Conservation (phyloP, 2,329 filamentous ascomycete species). For the Paracoccidioides brasiliensis region DNA sequence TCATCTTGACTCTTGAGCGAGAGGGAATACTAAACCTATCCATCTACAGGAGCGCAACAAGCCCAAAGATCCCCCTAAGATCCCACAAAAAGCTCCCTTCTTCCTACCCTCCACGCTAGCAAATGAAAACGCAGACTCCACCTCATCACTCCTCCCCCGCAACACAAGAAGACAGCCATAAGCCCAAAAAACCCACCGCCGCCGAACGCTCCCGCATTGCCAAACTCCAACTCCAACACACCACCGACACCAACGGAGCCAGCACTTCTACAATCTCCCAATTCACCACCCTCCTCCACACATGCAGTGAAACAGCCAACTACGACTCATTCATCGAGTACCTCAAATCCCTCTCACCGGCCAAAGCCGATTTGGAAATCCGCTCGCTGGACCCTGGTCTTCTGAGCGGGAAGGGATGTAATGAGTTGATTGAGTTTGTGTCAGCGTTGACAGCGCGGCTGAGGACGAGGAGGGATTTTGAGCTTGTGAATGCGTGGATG, state of each 20-base stretch:
- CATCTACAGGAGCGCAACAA: slow-evolving; percentile 65
- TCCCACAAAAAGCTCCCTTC: slow-evolving; percentile 88
- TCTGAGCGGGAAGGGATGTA: slow-evolving; percentile 26
- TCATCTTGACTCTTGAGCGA: not conserved
- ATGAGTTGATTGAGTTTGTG: slow-evolving; percentile 71
- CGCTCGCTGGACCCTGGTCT: slow-evolving; percentile 51
- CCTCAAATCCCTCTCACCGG: slow-evolving; percentile 67
- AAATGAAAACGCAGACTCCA: slow-evolving; percentile 15
- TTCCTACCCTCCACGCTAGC: slow-evolving; percentile 53
- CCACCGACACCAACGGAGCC: slow-evolving; percentile 18
- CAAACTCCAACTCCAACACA: slow-evolving; percentile 50
- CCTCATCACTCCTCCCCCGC: slow-evolving; percentile 14
- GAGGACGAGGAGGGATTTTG: slow-evolving; percentile 63
- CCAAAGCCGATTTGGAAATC: slow-evolving; percentile 80
- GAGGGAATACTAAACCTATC: slow-evolving; percentile 9
- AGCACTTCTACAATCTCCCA: slow-evolving; percentile 13
- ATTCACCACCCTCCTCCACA: slow-evolving; percentile 34
- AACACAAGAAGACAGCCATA: slow-evolving; percentile 17
- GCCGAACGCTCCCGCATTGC: slow-evolving; percentile 54
- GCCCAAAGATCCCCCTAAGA: slow-evolving; percentile 80
- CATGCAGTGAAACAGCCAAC: slow-evolving; percentile 39
- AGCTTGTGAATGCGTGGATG: slow-evolving; percentile 96
- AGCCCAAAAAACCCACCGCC: slow-evolving; percentile 23
- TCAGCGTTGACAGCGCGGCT: slow-evolving; percentile 62
- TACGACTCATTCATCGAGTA: slow-evolving; percentile 61